These are phyloP conservation scores for Podosphaera leucotricha DNA, from an alignment of 2,329 filamentous ascomycete genomes.

Conservation along the genomic window DNA sequence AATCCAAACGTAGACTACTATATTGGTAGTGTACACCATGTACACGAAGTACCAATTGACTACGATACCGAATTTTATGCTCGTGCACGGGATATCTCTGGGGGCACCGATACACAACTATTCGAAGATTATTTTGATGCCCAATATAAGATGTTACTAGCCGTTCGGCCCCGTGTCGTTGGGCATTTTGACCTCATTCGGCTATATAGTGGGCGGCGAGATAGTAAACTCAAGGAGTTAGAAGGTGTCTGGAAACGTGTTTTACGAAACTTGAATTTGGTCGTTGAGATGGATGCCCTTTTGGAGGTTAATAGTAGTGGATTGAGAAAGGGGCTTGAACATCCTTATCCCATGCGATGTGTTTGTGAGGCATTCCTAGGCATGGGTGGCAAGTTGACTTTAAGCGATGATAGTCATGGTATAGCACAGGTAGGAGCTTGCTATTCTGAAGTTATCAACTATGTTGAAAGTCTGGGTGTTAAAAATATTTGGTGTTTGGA, in stretches of 20 bases:
- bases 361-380: constrained; percentile 57
- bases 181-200: constrained; percentile 89
- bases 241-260: constrained; percentile 55
- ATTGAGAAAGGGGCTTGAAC: constrained; percentile 66
- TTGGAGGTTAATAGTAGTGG: constrained; percentile 78
- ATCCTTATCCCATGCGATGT: constrained; percentile 65
- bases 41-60: constrained; percentile 70
- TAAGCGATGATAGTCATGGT: constrained; percentile 90
- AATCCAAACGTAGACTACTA: constrained; percentile 62
- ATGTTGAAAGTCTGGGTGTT: constrained; percentile 43
- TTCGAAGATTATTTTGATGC: constrained; percentile 73
- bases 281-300: constrained; percentile 53
- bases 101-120: constrained; percentile 45
- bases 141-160: constrained; percentile 57
- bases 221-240: constrained; percentile 27
- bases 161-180: constrained; percentile 51
- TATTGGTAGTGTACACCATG: constrained; percentile 81
- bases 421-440: constrained; percentile 72
- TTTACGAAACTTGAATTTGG: constrained; percentile 46
- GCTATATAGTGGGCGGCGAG: constrained; percentile 48
- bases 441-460: constrained; percentile 47
- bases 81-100: constrained; percentile 16
- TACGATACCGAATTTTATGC: constrained; percentile 48
- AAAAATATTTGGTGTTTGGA: constrained; percentile 25
- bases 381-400: constrained; percentile 58